A percentile compares a stretch with the other conserved stretches of the same genome.
Conservation (phyloP, 164 flowering plant species). For the Macadamia tetraphylla region DNA sequence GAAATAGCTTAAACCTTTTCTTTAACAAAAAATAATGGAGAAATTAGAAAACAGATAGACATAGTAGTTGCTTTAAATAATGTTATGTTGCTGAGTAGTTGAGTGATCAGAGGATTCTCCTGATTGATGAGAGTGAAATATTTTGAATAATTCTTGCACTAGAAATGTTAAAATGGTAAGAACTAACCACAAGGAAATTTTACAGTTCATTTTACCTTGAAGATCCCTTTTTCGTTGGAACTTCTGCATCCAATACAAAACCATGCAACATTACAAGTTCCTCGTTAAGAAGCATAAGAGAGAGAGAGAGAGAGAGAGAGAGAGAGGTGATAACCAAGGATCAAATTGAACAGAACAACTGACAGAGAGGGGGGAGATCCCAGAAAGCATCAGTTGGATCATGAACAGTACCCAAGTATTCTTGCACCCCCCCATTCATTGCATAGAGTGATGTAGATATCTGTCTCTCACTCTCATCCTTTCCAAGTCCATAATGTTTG, state of each 20-base stretch:
- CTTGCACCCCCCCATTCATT: conserved; percentile 63
- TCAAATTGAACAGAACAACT: conserved; percentile 38
- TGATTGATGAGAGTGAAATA: too few species aligned
- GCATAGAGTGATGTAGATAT: conserved; percentile 70
- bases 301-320: background rate
- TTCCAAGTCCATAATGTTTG: conserved; percentile 50
- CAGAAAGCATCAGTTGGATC: conserved; percentile 59
- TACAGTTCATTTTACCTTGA: too few species aligned
- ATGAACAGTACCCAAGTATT: conserved; percentile 25
- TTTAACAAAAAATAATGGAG: too few species aligned
- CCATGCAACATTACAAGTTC: background rate
- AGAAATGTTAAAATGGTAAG: too few species aligned
- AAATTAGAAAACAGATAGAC: too few species aligned
- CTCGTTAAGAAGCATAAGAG: background rate
- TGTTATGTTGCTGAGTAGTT: too few species aligned
- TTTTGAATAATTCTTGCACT: too few species aligned
- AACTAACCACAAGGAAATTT: too few species aligned
- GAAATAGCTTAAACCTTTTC: too few species aligned
- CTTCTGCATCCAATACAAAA: background rate
- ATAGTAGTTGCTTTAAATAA: too few species aligned
- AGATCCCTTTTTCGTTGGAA: background rate
- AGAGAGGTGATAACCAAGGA: background rate
- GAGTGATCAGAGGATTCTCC: too few species aligned
- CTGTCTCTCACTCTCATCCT: conserved; percentile 73
- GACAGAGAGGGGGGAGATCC: conserved; percentile 73